phyloP scores from a whole-genome alignment of 1,139 yeast species.

The Sugiyamaella grinbergsii region DNA sequence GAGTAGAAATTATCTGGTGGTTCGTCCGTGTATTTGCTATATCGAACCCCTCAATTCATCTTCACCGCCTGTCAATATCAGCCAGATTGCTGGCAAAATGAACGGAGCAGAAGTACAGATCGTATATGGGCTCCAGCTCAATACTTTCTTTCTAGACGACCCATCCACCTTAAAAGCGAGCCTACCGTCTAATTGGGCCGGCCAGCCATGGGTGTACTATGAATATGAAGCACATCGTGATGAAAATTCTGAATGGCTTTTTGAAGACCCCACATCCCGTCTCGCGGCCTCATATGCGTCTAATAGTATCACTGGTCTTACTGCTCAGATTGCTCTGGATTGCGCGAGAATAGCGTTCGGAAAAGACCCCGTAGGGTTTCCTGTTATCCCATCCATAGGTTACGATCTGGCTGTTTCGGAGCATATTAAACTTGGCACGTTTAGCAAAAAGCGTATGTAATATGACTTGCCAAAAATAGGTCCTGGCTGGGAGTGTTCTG shows the following conservation, averaged over 20 bases:
- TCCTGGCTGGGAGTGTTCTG: too few relatives aligned
- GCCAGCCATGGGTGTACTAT: conserved; percentile 30
- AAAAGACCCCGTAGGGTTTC: conserved; percentile 24
- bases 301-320: conserved; percentile 34
- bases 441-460: conserved; percentile 62
- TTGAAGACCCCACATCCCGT: conserved; percentile 18
- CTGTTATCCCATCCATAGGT: conserved; percentile 37
- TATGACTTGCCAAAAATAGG: too few relatives aligned
- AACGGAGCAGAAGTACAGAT: conserved; percentile 35
- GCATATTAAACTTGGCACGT: conserved; percentile 79
- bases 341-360: conserved; percentile 31
- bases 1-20: conserved; percentile 74
- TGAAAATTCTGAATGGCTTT: conserved; percentile 23
- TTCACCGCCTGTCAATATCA: conserved; percentile 20
- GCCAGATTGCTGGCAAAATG: conserved; percentile 29
- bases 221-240: conserved; percentile 24
- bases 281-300: conserved; percentile 20
- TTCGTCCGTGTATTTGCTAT: conserved; percentile 75
- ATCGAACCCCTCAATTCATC: conserved; percentile 38
- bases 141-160: conserved; percentile 25
- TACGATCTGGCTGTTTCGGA: conserved; percentile 68
- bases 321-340: conserved; percentile 41
- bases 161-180: conserved; percentile 11
- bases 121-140: conserved; percentile 33
- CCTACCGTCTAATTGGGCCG: conserved; percentile 24